Conservation (phyloP, 2,329 filamentous ascomycete genomes). For the Xylaria sp. region DNA sequence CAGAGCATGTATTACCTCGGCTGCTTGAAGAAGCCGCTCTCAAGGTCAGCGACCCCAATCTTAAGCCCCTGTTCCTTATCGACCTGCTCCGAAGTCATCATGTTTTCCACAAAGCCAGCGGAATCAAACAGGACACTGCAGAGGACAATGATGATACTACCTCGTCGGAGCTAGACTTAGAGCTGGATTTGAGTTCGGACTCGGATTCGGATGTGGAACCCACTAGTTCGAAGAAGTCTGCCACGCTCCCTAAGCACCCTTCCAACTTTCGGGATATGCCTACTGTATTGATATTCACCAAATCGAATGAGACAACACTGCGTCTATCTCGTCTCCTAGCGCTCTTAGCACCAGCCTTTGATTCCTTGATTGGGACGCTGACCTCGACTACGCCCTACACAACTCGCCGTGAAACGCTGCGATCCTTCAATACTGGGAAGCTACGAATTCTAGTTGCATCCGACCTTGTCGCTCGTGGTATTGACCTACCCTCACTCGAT, state of each 20-base stretch:
- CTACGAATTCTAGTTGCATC: constrained; percentile 84
- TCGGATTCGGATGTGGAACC: constrained; percentile 16
- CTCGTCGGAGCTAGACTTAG: constrained; percentile 44
- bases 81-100: constrained; percentile 69
- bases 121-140: constrained; percentile 15
- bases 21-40: constrained; percentile 69
- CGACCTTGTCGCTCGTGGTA: constrained; percentile 88
- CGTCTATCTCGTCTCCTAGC: constrained; percentile 81
- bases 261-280: constrained; percentile 36
- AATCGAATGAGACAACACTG: constrained; percentile 86
- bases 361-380: constrained; percentile 68
- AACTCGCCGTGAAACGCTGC: constrained; percentile 69
- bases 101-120: constrained; percentile 43
- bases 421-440: constrained; percentile 66
- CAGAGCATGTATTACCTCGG: constrained; percentile 63
- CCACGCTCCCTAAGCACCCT: not conserved
- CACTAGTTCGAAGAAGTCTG: not conserved
- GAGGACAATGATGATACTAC: constrained; percentile 43
- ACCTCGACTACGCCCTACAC: constrained; percentile 80
- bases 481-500: constrained; percentile 79
- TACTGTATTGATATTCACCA: constrained; percentile 81
- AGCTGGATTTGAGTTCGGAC: constrained; percentile 41
- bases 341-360: constrained; percentile 66
- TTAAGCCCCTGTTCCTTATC: constrained; percentile 86
- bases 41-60: constrained; percentile 69